Evolutionary conservation across 2,329 filamentous ascomycete genomes (phyloP).

Genomic region (Trichoderma gracile): DNA sequence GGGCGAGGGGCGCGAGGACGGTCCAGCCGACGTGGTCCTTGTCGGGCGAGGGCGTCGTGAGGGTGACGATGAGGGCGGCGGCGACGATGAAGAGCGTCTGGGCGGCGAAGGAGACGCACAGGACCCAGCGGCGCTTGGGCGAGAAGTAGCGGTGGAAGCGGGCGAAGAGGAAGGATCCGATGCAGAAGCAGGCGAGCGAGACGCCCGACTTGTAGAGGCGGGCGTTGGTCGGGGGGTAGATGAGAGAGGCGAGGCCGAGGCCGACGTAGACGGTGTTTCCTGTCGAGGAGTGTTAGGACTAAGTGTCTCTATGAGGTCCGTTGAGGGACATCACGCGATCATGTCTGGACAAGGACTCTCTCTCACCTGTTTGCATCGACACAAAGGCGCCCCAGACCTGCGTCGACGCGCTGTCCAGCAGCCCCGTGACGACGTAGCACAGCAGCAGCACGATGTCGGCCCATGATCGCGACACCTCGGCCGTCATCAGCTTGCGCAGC

Average conservation of each 20-base stretch:
- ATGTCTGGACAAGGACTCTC: neutral
- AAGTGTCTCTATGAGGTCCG: too few relatives aligned
- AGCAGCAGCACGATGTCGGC: slow-evolving; percentile 68
- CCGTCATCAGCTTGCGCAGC: slow-evolving; percentile 40
- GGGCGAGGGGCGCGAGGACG: slow-evolving; percentile 65
- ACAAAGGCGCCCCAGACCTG: slow-evolving; percentile 80
- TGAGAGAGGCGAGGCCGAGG: slow-evolving; percentile 65
- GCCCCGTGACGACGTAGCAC: slow-evolving; percentile 75
- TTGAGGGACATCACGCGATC: neutral
- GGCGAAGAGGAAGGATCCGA: slow-evolving; percentile 71
- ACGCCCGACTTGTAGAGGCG: slow-evolving; percentile 61
- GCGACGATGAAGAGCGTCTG: slow-evolving; percentile 53
- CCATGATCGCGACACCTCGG: slow-evolving; percentile 60
- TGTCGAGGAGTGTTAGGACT: slow-evolving; percentile 30
- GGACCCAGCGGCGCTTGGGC: slow-evolving; percentile 64
- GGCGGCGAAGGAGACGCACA: slow-evolving; percentile 58
- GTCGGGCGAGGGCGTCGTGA: slow-evolving; percentile 43
- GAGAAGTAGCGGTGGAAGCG: slow-evolving; percentile 65
- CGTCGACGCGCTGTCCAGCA: slow-evolving; percentile 74
- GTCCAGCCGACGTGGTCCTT: slow-evolving; percentile 55
- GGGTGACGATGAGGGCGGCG: slow-evolving; percentile 57
- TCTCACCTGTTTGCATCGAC: slow-evolving; percentile 76
- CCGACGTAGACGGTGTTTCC: slow-evolving; percentile 79
- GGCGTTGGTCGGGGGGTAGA: slow-evolving; percentile 33
- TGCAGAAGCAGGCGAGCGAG: slow-evolving; percentile 69